Base-by-base conservation (phyloP, 805 yeast species). In the Wickerhamiella spandovensis region DNA sequence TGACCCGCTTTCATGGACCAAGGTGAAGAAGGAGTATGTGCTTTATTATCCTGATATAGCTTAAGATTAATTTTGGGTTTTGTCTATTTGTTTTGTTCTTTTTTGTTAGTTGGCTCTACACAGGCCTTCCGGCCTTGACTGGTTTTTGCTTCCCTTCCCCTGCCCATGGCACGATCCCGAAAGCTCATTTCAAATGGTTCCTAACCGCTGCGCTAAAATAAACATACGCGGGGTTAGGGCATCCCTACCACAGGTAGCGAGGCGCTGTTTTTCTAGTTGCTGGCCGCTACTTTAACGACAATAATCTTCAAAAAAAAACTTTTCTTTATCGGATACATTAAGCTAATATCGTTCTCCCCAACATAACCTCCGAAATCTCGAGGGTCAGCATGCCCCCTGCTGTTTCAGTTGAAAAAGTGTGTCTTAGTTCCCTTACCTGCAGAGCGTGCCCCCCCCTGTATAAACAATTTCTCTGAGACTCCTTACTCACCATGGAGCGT, bases 1-100 rank as follows among this genome's bases (percentile, higher is more conserved):
- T 64, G 97, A 92, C 62, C 97, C 97, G 4, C 85, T 82, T 57
- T 79, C 84, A 54, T 92, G 99, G 99, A 95, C 87, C 60, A 86
- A 85, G 66, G 88, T 90, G 56, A 87, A 84, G 66, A 76, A 78
- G 61, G 84, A 80, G 59, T 78, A 79, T 61, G 71, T 77, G 13
- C 62, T 79, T 48, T 74, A 73, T 61, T 79, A 79, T 61, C 80
- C 76, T 47, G 79, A 81, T 46, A 79, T 79, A 56, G 79, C 82
- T 67, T 75, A 69, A 63, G 39, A 20, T 22, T n/a, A n/a, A n/a
- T n/a, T n/a, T n/a, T n/a, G n/a, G n/a, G n/a, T n/a, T 25, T 25
- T 10, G 6, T 25, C 30, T 25, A 10, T n/a, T n/a, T n/a, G n/a
- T n/a, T n/a, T n/a, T n/a, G n/a, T n/a, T n/a, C n/a, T n/a, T n/a